Base-by-base conservation (phyloP, 2,329 filamentous ascomycete species). In the Clarireedia hainanense region DNA sequence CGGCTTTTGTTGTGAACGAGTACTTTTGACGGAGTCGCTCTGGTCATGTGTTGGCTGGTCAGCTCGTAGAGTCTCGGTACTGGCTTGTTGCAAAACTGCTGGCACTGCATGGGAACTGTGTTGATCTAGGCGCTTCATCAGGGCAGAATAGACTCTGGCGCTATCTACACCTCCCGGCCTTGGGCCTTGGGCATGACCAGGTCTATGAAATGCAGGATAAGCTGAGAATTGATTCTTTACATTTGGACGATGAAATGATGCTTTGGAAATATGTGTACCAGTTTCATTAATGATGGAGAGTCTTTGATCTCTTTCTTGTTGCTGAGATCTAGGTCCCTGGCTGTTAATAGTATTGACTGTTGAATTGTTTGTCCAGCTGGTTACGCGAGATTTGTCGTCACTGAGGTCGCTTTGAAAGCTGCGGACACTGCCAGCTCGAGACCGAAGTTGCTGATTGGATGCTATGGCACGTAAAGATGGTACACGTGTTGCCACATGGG, bases 361-460 rank as follows among this genome's bases (percentile, higher is more conserved):
- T 0, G 85, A 87, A 58, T 83, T 81, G 4, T 79, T 80, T 7
- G 51, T 54, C 86, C 86, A 89, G 67, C 86, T 90, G 2, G 85
- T 88, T 50, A 88, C 80, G 23, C 85, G 73, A n/a, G 83, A 86
- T 60, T 74, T 80, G 20, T 81, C 77, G 40, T 80, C 77, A 46
- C 61, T 14, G 69, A 73, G 1, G 63, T 64, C 50, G 70, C 70
- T 42, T 68, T 69, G 62, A 2, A 78, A 60, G 57, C 76, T 83
- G 57, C 78, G 78, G 5, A 82, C 62, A 58, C 81, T 84, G 1
- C 79, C 80, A 61, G 77, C 73, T 37, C 76, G 75, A 6, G 80
- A 83, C 50, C 70, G 73, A 46, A 80, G 66, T 55, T 75, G 72
- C 47, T 78, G 74, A 37, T 69, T 71, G 0, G 74, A 75, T 3